Base-by-base conservation (phyloP, 768 basidiomycete species). In the Lactarius trivialis region DNA sequence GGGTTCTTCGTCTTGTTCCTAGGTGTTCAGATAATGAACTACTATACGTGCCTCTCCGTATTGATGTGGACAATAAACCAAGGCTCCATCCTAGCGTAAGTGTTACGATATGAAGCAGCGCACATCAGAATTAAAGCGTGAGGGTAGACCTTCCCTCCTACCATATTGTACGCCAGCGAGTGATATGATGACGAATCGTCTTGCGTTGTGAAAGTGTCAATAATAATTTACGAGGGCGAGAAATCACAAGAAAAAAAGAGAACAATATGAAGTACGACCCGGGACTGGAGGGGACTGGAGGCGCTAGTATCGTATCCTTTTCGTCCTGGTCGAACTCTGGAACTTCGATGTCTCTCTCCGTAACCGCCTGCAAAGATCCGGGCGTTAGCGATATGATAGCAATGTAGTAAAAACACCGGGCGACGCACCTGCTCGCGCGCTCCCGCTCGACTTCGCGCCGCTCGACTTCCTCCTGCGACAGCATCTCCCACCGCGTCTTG, bases 391-490 rank as follows among this genome's bases (percentile, higher is more conserved):
- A 58, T 36, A 24, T 39, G 19, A 48, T 9, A 21, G 9, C 21
- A 9, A 21, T 41, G 19, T 12, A 15, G 37, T n/a, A 60, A 54
- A 49, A 30, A 14, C 2, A 24, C 19, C 19, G 7, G 7, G 14
- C 21, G n/a, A 77, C 80, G 50, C 65, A 78, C 86, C 91, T 78
- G 69, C 86, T 90, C 1, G 90, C 89, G 62, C 93, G 77, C 75
- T 91, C 94, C 71, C 85, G 82, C 76, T 95, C 93, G 48, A 89
- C 75, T 76, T 97, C 94, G 69, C 91, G 82, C 74, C 84, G 79
- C 73, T 95, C 95, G 61, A 98, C 86, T 72, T 99, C 97, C 74
- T 98, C 97, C 21, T 86, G 82, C 3, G 79, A 91, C 65, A 98
- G 71, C 66, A 91, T 86, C 73, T 97, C 87, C 72, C 97, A 88